Base-by-base conservation (phyloP, 1,284 basidiomycete species). In the Boletus sp. region DNA sequence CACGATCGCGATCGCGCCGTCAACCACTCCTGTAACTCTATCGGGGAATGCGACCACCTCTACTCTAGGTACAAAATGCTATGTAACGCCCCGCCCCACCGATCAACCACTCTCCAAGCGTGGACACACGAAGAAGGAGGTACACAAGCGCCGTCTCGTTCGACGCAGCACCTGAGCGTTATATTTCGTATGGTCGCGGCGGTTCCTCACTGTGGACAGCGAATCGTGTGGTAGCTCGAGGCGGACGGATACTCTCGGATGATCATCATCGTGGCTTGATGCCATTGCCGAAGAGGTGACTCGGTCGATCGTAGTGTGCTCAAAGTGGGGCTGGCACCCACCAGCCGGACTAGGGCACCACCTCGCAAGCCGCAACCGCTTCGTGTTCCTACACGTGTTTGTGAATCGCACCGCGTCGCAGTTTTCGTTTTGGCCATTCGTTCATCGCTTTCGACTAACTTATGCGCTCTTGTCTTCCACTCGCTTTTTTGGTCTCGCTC, bases 111-210 rank as follows among this genome's bases (percentile, higher is more conserved):
- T 58, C 30, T 22, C 49, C 13, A 66, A 61, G 43, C 63, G 63
- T 22, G 25, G 29, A n/a, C 7, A 43, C 9, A 35, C 35, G 19
- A 61, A 46, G 23, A 58, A 22, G 33, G 41, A 49, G 20, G 38
- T 35, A 13, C 60, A 58, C 56, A 61, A 66, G 36, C 60, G 46
- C 17, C 64, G 64, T 23, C 60, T 61, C 9, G n/a, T 61, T 16
- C 57, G 49, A 38, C 60, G 58, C 9, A 20, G 29, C 20, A 35
- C 37, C n/a, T 58, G 42, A 60, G 25, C 12, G 3, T 35, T 16
- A 37, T 23, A 20, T 22, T 43, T 14, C 20, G 35, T 23, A 35
- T 6, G 46, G 36, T 39, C 41, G 8, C 22, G 7, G 22, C 16
- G 10, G 23, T 26, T 33, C 41, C 20, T 30, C 20, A 13, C 5